These are phyloP conservation scores for Xylaria telfairii DNA, from an alignment of 495 filamentous ascomycete genomes.

Conservation along the genomic window DNA sequence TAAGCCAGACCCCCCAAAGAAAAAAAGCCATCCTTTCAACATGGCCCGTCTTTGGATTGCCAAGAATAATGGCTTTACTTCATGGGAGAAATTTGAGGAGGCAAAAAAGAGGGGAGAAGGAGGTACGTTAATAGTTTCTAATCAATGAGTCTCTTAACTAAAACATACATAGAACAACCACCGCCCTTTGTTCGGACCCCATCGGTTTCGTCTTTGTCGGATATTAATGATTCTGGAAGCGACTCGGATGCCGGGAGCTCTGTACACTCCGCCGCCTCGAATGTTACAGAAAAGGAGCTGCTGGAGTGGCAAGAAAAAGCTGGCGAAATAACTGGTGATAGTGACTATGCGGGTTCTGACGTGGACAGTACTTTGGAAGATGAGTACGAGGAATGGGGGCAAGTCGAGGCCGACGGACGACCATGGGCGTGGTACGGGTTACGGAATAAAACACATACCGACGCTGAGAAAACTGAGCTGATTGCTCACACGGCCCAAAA, in stretches of 20 bases:
- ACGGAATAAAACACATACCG: conserved; percentile 18
- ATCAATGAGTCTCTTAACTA: neutral
- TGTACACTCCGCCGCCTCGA: neutral
- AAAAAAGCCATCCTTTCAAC: conserved; percentile 32
- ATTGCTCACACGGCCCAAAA: neutral
- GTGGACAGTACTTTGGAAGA: conserved; percentile 22
- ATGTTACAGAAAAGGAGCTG: conserved; percentile 29
- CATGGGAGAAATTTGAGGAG: conserved; percentile 34
- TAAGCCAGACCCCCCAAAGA: conserved; percentile 4
- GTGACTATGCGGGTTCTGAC: conserved; percentile 34
- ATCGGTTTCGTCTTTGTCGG: conserved; percentile 23
- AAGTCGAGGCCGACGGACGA: conserved; percentile 6
- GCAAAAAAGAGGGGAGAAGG: conserved; percentile 12
- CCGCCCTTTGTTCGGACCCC: neutral
- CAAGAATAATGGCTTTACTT: conserved; percentile 33
- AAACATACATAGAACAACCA: neutral
- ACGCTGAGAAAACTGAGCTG: neutral
- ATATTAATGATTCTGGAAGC: neutral
- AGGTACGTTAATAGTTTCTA: neutral
- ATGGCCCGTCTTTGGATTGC: conserved; percentile 38
- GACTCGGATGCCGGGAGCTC: conserved; percentile 15
- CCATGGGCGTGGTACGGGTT: conserved; percentile 36
- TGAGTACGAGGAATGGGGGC: conserved; percentile 28
- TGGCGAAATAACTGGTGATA: conserved; percentile 34
- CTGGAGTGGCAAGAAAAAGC: conserved; percentile 26